Evolutionary conservation across 768 basidiomycete species (phyloP), one percentile per base, ranked within the genome.

Genomic region (Tephrocybe rancida): DNA sequence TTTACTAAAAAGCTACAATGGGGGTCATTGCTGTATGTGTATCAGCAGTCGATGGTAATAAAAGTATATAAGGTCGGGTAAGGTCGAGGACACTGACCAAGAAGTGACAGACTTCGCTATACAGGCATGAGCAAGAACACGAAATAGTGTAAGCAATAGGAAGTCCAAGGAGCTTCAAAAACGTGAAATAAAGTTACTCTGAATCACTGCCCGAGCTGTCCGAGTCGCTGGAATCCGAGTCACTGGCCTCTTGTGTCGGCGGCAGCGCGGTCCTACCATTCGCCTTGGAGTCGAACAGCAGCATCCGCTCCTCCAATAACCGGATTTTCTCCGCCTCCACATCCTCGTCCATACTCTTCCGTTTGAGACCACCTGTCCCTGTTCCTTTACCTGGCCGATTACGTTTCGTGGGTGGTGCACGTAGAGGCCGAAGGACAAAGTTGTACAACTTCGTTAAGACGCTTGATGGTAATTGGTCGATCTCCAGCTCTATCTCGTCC

Each of bases 401-500:
- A 44, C 89, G 84, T 55, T 85, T 84, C 18, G 81, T 82, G 37
- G 85, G 79, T 8, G 86, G 80, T 39, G 86, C 83, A 26, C 85
- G 84, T 55, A 86, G 68, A 0, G 92, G 92, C 9, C 90, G 86
- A 52, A 96, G 78, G 60, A 98, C 96, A 65, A 92, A 94, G 72
- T 96, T 95, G 78, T 98, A 99, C 25, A 99, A 81, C 72, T 93
- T 92, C 48, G 90, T 89, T 48, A 98, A 83, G 41, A 97, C 95
- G 26, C 82, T 70, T 6, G 90, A 79, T 44, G 97, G 95, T 27
- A 99, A 77, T 35, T 85, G 76, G 66, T 98, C 97, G 65, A 99
- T 98, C 72, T 99, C 97, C 38, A 99, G 84, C 70, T 99, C 97
- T 64, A 99, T 98, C 75, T 99, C 97, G 71, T 98, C 94, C 42